Evolutionary conservation across 179 eudicot species (phyloP).

Genomic region (Actinidia polygama): DNA sequence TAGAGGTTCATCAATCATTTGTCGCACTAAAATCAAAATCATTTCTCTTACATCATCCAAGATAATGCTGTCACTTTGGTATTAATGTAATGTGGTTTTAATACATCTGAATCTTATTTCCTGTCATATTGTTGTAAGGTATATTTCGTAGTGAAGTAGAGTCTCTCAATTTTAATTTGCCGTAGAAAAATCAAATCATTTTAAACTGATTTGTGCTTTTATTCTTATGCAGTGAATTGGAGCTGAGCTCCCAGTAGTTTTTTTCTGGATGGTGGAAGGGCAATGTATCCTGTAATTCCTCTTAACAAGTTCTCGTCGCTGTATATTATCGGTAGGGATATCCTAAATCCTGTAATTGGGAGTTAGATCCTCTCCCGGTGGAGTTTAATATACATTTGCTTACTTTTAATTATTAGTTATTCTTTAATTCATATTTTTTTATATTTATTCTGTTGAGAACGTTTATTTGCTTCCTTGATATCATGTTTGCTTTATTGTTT

Average conservation of each 20-base stretch:
- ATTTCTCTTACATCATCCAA: no score
- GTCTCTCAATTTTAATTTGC: no score
- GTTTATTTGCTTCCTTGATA: background rate
- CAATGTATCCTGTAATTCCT: background rate
- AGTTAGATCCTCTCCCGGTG: background rate
- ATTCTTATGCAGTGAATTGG: conserved; percentile 8
- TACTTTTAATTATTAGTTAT: background rate
- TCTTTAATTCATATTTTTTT: background rate
- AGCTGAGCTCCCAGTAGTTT: conserved; percentile 11
- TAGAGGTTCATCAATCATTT: no score
- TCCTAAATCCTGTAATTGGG: conserved; percentile 11
- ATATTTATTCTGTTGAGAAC: background rate
- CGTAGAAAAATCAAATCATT: no score
- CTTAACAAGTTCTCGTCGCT: background rate
- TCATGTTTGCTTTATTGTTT: no score
- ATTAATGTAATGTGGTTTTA: no score
- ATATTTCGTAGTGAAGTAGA: no score
- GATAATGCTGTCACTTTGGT: no score
- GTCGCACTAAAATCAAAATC: no score
- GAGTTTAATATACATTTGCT: background rate
- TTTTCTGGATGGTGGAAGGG: background rate
- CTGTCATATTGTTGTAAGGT: no score
- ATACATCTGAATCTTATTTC: no score
- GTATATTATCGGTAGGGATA: conserved; percentile 12
- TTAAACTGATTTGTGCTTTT: conserved; percentile 1